Evolutionary conservation across 768 basidiomycete genomes (phyloP).

Genomic region (Daedaleopsis nitida): DNA sequence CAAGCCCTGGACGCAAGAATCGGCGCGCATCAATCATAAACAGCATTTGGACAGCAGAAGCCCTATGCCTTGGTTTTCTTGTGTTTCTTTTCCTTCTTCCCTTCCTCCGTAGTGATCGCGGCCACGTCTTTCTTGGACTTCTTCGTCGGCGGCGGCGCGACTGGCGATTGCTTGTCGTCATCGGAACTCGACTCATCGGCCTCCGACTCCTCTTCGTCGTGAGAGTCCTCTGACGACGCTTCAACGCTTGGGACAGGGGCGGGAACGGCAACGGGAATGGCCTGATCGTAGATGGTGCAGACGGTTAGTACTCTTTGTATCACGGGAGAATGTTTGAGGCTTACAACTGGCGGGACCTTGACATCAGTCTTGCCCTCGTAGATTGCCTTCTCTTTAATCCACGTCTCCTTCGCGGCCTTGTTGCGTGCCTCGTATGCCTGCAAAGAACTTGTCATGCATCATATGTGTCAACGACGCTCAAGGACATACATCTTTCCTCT

Average conservation of each 20-base stretch:
- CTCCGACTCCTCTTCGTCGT: constrained; percentile 37
- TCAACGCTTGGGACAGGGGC: not conserved
- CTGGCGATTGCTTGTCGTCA: constrained; percentile 34
- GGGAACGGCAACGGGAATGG: not conserved
- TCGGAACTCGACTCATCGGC: constrained; percentile 26
- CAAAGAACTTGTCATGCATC: constrained; percentile 1
- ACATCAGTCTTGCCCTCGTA: constrained; percentile 53
- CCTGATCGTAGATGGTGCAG: not conserved
- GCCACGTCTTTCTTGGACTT: constrained; percentile 28
- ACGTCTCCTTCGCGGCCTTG: constrained; percentile 61
- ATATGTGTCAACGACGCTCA: not conserved
- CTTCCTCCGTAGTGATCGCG: constrained; percentile 27
- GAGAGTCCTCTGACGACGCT: constrained; percentile 9
- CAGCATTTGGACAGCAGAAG: not conserved
- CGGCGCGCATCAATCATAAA: not conserved
- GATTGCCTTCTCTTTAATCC: constrained; percentile 61
- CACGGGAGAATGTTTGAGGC: not conserved
- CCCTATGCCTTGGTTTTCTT: constrained; percentile 39
- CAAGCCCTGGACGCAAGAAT: not conserved
- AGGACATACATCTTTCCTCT: constrained; percentile 71
- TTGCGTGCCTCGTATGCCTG: constrained; percentile 59
- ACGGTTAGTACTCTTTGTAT: not conserved
- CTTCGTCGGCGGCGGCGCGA: constrained; percentile 25
- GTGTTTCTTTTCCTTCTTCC: constrained; percentile 46
- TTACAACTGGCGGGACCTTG: constrained; percentile 1